Percentiles rank a stretch among this genome's conserved stretches.
phyloP scores from a whole-genome alignment of 345 rosid species.

The Salix suchowensis region DNA sequence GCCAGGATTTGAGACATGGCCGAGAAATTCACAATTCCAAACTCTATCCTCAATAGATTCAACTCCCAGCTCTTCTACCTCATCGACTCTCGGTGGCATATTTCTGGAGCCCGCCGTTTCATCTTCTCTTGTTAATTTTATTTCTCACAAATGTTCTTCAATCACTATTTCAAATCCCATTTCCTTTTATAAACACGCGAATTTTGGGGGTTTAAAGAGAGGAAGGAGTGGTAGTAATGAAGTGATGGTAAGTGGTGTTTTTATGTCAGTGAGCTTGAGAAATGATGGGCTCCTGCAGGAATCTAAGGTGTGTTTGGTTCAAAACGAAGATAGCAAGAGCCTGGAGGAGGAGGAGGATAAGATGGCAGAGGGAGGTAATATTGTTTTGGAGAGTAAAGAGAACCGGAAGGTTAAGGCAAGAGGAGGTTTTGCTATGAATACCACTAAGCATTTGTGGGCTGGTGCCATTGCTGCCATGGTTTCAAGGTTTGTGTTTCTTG shows the following conservation, averaged over 20 bases:
- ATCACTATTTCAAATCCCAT: slow-evolving; percentile 6
- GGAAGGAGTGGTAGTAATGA: slow-evolving; percentile 11
- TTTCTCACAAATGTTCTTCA: slow-evolving; percentile 27
- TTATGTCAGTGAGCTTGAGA: slow-evolving; percentile 51
- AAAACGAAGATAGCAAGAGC: slow-evolving; percentile 20
- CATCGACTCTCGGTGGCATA: slow-evolving; percentile 40
- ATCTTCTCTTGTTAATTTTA: slow-evolving; percentile 38
- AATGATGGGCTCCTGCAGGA: slow-evolving; percentile 27
- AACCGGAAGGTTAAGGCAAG: slow-evolving; percentile 27
- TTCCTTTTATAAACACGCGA: slow-evolving; percentile 11
- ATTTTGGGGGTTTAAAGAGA: slow-evolving; percentile 12
- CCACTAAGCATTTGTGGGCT: slow-evolving; percentile 72
- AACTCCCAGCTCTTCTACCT: neutral
- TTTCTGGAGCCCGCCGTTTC: slow-evolving; percentile 50
- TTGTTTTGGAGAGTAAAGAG: slow-evolving; percentile 9
- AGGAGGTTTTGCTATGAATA: slow-evolving; percentile 33
- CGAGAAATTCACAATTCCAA: slow-evolving; percentile 12
- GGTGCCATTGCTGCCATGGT: slow-evolving; percentile 82
- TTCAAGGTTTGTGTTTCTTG: slow-evolving; percentile 44
- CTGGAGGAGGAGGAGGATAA: slow-evolving; percentile 10
- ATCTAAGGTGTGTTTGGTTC: slow-evolving; percentile 23
- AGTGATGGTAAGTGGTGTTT: slow-evolving; percentile 13
- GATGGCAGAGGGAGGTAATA: slow-evolving; percentile 2
- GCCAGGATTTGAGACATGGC: slow-evolving; percentile 25
- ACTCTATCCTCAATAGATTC: slow-evolving; percentile 6